phyloP scores from a whole-genome alignment of 2,329 filamentous ascomycete genomes.

The Fusarium bulbicola region DNA sequence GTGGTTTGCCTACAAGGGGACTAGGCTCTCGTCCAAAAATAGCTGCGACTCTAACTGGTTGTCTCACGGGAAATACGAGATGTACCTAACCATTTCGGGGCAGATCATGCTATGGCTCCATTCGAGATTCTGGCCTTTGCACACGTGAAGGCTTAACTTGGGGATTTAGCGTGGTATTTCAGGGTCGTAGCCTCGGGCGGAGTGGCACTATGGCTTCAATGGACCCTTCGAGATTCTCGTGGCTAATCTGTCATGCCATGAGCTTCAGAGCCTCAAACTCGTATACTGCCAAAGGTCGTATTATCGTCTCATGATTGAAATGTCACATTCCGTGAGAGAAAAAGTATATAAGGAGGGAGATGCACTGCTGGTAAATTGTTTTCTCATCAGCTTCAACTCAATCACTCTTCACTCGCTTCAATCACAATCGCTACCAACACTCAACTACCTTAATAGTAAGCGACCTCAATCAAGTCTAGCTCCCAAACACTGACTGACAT shows the following conservation, averaged over 20 bases:
- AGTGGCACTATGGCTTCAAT: background rate
- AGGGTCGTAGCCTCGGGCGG: background rate
- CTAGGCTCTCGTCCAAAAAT: constrained; percentile 8
- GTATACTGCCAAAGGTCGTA: background rate
- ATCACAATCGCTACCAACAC: background rate
- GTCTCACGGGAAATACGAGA: constrained; percentile 6
- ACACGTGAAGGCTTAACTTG: background rate
- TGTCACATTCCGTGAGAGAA: background rate
- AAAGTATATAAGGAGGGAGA: background rate
- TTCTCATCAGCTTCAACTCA: constrained; percentile 21
- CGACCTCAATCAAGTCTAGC: background rate
- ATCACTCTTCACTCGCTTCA: background rate
- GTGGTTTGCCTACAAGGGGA: background rate
- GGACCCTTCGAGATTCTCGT: constrained; percentile 3
- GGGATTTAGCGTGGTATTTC: background rate
- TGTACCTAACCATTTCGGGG: background rate
- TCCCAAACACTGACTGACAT: background rate
- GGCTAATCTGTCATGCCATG: background rate
- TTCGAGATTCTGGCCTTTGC: background rate
- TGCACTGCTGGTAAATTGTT: background rate
- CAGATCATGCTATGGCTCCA: background rate
- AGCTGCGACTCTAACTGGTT: background rate
- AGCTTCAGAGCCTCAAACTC: background rate
- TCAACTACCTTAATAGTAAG: background rate
- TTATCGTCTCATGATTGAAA: background rate